Evolutionary conservation across 2,329 filamentous ascomycete species (phyloP), one percentile per base, ranked within the genome.

Genomic region (Cercospora sp.): DNA sequence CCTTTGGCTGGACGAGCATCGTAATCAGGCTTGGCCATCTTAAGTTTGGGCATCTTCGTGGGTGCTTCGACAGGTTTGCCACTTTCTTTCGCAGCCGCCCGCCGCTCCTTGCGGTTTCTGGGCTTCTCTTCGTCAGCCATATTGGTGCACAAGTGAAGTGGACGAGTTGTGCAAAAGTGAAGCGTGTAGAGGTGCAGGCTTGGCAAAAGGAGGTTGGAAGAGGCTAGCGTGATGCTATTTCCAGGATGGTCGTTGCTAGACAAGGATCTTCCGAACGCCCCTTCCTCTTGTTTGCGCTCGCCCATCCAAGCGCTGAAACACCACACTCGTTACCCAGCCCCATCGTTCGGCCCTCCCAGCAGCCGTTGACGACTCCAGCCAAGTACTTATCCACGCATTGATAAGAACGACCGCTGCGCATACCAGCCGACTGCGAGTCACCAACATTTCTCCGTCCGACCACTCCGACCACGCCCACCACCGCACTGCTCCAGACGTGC

Each of bases 21-120:
- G 55, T 60, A 69, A 79, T 93, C 89, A 34, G 91, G 90, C n/a
- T 91, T 88, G 62, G 82, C 81, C 67, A 93, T 84, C 72, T 88
- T 87, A 77, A 91, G 85, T 67, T 85, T 80, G 53, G 84, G 83
- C 81, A 84, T 73, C 84, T 83, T 71, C 63, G 67, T 75, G 60
- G 71, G 73, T 53, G 73, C 64, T 57, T 75, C 71, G 26, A 79
- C 74, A 21, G 80, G 78, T 45, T 80, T 79, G 58, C 78, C 77
- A 37, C 75, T 78, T 51, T 74, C 66, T 61, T 75, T 76, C 28
- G 77, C 78, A 0, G 75, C 78, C 13, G 80, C 80, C 13, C 82
- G 81, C 21, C 83, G 79, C 72, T 83, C 80, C 70, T 80, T 82
- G 65, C 83, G 81, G 69, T 85, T 85, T 30, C 75, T 76, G 8